Base-by-base conservation (phyloP, 1,284 basidiomycete species). In the Thelephora terrestris region DNA sequence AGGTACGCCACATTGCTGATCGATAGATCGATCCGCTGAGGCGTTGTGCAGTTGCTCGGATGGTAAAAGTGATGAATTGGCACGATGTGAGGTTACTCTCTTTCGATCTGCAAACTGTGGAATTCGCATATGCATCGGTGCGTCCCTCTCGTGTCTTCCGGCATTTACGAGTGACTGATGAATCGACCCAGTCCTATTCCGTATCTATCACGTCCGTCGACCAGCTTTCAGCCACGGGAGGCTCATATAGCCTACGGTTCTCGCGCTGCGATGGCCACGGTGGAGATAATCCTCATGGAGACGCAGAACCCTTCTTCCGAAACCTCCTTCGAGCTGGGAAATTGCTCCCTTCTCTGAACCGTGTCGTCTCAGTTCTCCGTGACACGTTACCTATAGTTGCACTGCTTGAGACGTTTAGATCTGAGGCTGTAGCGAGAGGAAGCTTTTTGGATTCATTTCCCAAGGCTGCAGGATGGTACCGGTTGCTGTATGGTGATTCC, bases 51-150 rank as follows among this genome's bases (percentile, higher is more conserved):
- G 89, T 93, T 37, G 85, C 84, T 9, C 81, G 87, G 58, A 85
- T 92, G 77, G 77, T 83, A 40, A 80, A 81, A 55, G 71, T 74
- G 53, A 78, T 75, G 51, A 69, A 71, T 21, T 91, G 85, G 79
- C 66, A 68, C 23, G 87, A 86, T 60, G 76, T 93, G 37, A 74
- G 78, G 44, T 67, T 94, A 49, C 71, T 92, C 48, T 90, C 87
- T 2, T 93, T 93, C 61, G 89, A 93, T 63, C 66, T 93, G 16
- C 87, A 90, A 57, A 90, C 88, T 1, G 90, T 91, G n/a, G 85
- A 90, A 57, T 85, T 94, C 61, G 78, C 80, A 4, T 92, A 92
- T 60, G 74, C 81, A 10, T 67, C 67, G 46, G 82, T 78, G 60
- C 52, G 68, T 53, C 45, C 39, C 29, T 36, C 43, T 34, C 27